Conservation (phyloP, 2,329 filamentous ascomycete genomes). For the Lecanicillium sp. region DNA sequence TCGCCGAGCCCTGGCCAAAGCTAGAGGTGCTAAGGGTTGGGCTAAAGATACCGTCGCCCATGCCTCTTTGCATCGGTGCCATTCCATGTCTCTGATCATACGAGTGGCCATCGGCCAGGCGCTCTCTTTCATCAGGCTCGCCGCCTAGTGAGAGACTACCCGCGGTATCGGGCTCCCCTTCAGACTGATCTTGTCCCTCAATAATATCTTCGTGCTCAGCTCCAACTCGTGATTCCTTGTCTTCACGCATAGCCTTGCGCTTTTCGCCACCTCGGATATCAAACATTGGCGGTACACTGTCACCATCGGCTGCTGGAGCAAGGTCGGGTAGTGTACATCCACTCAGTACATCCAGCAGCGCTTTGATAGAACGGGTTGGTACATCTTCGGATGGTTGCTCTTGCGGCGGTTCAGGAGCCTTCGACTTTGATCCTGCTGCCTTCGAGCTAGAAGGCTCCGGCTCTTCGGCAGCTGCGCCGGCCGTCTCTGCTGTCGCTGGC, state of each 20-base stretch:
- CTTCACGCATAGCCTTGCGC: conserved; percentile 68
- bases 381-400: background rate
- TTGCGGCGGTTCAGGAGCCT: conserved; percentile 7
- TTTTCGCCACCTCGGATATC: conserved; percentile 77
- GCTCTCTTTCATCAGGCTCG: conserved; percentile 77
- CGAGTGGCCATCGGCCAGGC: conserved; percentile 38
- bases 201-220: conserved; percentile 40
- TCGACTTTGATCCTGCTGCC: conserved; percentile 6
- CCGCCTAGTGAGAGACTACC: conserved; percentile 83
- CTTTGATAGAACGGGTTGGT: conserved; percentile 18
- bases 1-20: conserved; percentile 41
- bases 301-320: conserved; percentile 11
- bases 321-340: conserved; percentile 24
- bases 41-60: conserved; percentile 46
- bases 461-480: conserved; percentile 27
- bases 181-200: conserved; percentile 42
- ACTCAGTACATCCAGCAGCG: conserved; percentile 29
- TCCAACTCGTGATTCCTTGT: conserved; percentile 48
- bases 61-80: conserved; percentile 65
- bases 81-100: conserved; percentile 53
- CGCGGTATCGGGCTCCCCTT: conserved; percentile 74
- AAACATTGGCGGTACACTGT: conserved; percentile 61
- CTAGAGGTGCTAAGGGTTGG: conserved; percentile 38
- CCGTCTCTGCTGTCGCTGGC: conserved; percentile 45
- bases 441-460: conserved; percentile 3